phyloP scores from a whole-genome alignment of 2,329 filamentous ascomycete genomes.

The Calonectria henricotiae region DNA sequence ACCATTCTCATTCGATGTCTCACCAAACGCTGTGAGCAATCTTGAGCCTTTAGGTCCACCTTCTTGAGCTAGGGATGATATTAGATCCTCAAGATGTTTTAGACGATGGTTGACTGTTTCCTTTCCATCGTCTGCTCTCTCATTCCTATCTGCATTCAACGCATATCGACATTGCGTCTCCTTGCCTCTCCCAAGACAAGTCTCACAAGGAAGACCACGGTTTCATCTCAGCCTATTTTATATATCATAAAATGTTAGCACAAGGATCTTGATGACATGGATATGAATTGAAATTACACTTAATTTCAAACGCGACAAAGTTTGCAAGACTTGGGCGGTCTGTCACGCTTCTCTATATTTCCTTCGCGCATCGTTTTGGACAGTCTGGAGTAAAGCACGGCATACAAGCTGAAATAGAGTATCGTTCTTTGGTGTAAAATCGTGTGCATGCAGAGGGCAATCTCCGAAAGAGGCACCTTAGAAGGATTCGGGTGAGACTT shows the following conservation, averaged over 20 bases:
- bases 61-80: constrained; percentile 41
- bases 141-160: constrained; percentile 50
- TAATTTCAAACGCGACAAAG: constrained; percentile 57
- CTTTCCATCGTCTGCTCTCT: constrained; percentile 20
- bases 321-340: constrained; percentile 57
- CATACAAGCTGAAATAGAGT: no score
- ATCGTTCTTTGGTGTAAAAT: neutral
- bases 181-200: constrained; percentile 52
- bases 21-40: neutral
- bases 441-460: neutral
- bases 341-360: constrained; percentile 56
- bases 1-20: neutral
- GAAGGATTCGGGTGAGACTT: neutral
- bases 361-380: constrained; percentile 35
- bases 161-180: constrained; percentile 53
- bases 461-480: no score
- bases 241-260: neutral
- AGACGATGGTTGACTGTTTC: constrained; percentile 48
- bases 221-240: constrained; percentile 55
- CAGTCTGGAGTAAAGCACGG: neutral
- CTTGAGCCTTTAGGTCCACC: neutral
- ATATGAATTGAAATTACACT: constrained; percentile 10
- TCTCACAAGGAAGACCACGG: constrained; percentile 54
- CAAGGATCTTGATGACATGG: neutral
- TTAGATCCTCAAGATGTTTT: constrained; percentile 53